Base-by-base conservation (phyloP, 2,329 filamentous ascomycete genomes). In the Colletotrichum coccodes region DNA sequence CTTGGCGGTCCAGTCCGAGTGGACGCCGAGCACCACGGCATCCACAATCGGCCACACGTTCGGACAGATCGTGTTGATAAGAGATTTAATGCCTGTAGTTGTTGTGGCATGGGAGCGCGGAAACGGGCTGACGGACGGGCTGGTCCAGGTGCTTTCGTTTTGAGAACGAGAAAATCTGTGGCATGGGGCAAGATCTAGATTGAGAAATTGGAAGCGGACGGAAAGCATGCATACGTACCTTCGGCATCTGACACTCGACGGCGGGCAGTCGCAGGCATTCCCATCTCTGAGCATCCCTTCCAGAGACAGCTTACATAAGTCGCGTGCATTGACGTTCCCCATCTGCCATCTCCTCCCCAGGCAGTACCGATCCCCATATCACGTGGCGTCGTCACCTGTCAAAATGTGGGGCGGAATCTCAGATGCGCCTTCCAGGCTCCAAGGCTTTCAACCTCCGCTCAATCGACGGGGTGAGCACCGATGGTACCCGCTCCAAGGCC, bases 1-100 rank as follows among this genome's bases (percentile, higher is more conserved):
- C 65, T 68, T 68, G 65, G 65, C 65, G 56, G 49, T 4, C 46
- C 61, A 49, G 34, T 21, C 18, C 30, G 18, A 14, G 52, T 57
- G 52, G 64, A 28, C 50, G 64, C 59, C 64, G 36, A 67, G 64
- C 42, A 57, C 52, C 54, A 65, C 28, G 54, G 40, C 28, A 60
- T 56, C 61, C 65, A 68, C 65, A 60, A 32, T 68, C 60, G 65
- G 65, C 50, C 65, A 42, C 49, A 56, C 26, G 44, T 49, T 68
- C 65, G 65, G 65, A 40, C 52, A 46, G 42, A 65, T 49, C 50
- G 58, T 38, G 34, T 11, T 44, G 65, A 68, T 65, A 68, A 65
- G 64, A 63, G 36, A n/a, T 23, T 7, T 38, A 26, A 58, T 18
- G 56, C 21, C 40, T 28, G 44, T 23, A 44, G 28, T 46, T 26